Evolutionary conservation across 2,329 filamentous ascomycete species (phyloP), one percentile per base, ranked within the genome.

Genomic region (Cladorrhinum sp.): DNA sequence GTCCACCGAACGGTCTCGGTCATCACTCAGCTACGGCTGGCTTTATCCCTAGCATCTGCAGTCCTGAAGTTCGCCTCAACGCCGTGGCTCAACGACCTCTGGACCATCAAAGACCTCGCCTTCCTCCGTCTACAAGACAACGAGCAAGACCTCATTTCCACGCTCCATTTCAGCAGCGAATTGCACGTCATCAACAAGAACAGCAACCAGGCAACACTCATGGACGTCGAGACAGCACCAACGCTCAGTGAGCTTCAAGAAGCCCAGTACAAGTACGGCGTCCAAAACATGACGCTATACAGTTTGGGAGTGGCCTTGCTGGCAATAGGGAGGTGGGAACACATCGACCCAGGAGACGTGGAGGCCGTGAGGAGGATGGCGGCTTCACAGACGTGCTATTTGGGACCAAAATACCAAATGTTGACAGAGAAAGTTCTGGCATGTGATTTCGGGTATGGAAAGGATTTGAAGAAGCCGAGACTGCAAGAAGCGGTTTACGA

Each of bases 21-120:
- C 16, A 26, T 42, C n/a, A 28, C 46, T 20, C 59, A 61, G 28
- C 55, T 58, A 3, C 59, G 53, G 9, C 55, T 61, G 2, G 59
- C 59, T 9, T 33, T 57, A 2, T 36, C 49, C 10, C 48, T 61
- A 33, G 59, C 59, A 12, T 57, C 59, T 12, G 59, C 59, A 1
- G 59, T 58, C 2, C 39, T 61, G 16, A 57, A 61, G 18, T 61
- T 57, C 50, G 53, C 46, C 55, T 61, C 59, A 23, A 61, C 59
- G 1, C 50, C 59, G 4, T 61, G 59, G 59, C 55, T 61, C n/a
- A 50, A 36, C 28, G 59, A 61, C 16, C 49, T 42, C 49, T 61
- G 59, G 55, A 39, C 48, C 23, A n/a, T 61, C 2, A 23, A 50
- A 10, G 59, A 61, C 36, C 55, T 61, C 7, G 28, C 51, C 16